Evolutionary conservation across 768 basidiomycete species (phyloP).

Genomic region (Cystofilobasidium macerans): DNA sequence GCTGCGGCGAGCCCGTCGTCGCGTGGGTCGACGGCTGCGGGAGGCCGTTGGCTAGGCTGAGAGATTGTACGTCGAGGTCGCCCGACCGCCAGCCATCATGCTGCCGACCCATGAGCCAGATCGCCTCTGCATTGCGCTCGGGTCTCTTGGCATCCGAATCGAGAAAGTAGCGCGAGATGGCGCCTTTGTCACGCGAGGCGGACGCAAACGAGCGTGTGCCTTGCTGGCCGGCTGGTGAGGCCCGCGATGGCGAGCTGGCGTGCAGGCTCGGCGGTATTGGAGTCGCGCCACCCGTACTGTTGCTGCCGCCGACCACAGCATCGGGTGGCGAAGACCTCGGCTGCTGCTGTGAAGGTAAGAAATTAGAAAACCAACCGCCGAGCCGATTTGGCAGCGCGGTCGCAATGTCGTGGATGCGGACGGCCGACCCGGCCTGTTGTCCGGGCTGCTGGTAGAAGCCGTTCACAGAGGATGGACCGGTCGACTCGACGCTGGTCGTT

Average conservation of each 20-base stretch:
- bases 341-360: conserved; percentile 8
- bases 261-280: conserved; percentile 4
- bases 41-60: conserved; percentile 21
- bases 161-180: conserved; percentile 61
- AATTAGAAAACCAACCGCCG: conserved; percentile 23
- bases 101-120: conserved; percentile 78
- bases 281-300: background rate
- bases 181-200: conserved; percentile 52
- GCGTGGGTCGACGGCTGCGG: conserved; percentile 23
- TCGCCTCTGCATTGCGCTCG: conserved; percentile 67
- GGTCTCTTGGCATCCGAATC: conserved; percentile 70
- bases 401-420: conserved; percentile 14
- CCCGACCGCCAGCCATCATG: conserved; percentile 40
- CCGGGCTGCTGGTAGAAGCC: conserved; percentile 9
- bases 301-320: background rate
- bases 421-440: conserved; percentile 10
- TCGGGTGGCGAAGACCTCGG: background rate
- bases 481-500: background rate
- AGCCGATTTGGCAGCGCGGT: conserved; percentile 20
- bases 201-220: conserved; percentile 21
- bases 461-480: background rate
- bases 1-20: conserved; percentile 24
- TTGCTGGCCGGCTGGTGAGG: background rate
- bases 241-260: background rate
- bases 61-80: conserved; percentile 4